Evolutionary conservation across 306 rosid species (phyloP).

Genomic region (Amphicarpaea edgeworthii): DNA sequence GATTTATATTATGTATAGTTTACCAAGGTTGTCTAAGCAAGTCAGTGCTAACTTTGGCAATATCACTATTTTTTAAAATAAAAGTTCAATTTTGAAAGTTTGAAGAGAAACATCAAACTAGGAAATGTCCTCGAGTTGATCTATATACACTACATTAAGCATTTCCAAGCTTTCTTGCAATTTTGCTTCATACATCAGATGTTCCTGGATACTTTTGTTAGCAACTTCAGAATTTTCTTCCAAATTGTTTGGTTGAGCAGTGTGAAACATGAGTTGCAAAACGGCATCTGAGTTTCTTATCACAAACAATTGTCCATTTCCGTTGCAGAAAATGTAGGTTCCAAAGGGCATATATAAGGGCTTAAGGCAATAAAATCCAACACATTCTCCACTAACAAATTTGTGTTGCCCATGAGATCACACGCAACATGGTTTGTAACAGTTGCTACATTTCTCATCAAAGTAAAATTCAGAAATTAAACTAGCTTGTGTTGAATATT

Average conservation of each 20-base stretch:
- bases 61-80: too few relatives aligned
- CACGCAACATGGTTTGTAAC: slow-evolving; percentile 69
- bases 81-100: too few relatives aligned
- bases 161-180: background rate
- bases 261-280: background rate
- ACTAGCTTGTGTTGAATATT: background rate
- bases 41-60: too few relatives aligned
- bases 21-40: too few relatives aligned
- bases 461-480: slow-evolving; percentile 50
- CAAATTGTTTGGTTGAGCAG: background rate
- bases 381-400: slow-evolving; percentile 61
- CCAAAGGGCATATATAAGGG: slow-evolving; percentile 90
- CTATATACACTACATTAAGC: background rate
- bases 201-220: background rate
- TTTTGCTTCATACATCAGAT: background rate
- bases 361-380: slow-evolving; percentile 59
- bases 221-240: background rate
- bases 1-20: too few relatives aligned
- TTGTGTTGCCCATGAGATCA: slow-evolving; percentile 72
- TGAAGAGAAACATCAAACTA: too few relatives aligned
- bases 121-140: background rate
- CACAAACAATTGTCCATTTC: slow-evolving; percentile 46
- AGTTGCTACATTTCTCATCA: slow-evolving; percentile 61
- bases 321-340: slow-evolving; percentile 66
- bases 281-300: background rate